Percentiles rank a stretch among this genome's conserved stretches.
Evolutionary conservation across 2,329 filamentous ascomycete species (phyloP).

Genomic region (Ampelomyces quisqualis): DNA sequence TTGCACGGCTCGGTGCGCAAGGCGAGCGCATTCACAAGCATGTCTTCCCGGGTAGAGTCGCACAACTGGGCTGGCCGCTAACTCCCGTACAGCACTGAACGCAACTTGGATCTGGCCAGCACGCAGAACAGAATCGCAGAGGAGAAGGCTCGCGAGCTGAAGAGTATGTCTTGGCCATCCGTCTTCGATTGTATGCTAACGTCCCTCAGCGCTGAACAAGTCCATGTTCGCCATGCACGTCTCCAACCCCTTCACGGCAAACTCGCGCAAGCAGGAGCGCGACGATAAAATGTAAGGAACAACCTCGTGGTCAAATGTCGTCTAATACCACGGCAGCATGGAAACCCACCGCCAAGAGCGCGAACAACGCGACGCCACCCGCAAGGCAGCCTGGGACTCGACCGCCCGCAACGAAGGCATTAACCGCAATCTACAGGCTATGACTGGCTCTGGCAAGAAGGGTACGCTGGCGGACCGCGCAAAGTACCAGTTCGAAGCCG

Average conservation of each 20-base stretch:
- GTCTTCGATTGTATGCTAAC: background rate
- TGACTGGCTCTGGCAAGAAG: slow-evolving; percentile 16
- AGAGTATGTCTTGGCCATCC: slow-evolving; percentile 49
- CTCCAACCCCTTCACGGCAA: slow-evolving; percentile 62
- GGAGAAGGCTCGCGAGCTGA: slow-evolving; percentile 78
- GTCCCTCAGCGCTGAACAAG: slow-evolving; percentile 62
- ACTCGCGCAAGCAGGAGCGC: slow-evolving; percentile 46
- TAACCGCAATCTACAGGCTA: slow-evolving; percentile 16
- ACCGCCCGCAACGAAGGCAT: slow-evolving; percentile 27
- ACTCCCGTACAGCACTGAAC: slow-evolving; percentile 55
- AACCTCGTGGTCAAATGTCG: no score
- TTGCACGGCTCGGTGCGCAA: slow-evolving; percentile 35
- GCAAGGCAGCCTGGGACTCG: slow-evolving; percentile 52
- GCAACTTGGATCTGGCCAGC: slow-evolving; percentile 76
- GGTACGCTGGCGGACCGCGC: slow-evolving; percentile 36
- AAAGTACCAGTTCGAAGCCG: slow-evolving; percentile 41
- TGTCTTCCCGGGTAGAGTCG: background rate
- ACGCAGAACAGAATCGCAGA: slow-evolving; percentile 76
- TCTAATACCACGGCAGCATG: no score
- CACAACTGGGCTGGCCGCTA: slow-evolving; percentile 4
- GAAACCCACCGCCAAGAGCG: slow-evolving; percentile 63
- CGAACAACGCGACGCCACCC: slow-evolving; percentile 57
- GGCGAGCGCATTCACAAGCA: slow-evolving; percentile 42
- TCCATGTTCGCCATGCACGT: slow-evolving; percentile 90
- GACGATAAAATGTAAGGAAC: slow-evolving; percentile 64